Conservation (phyloP, 2,329 filamentous ascomycete genomes). For the Claviceps maximensis region DNA sequence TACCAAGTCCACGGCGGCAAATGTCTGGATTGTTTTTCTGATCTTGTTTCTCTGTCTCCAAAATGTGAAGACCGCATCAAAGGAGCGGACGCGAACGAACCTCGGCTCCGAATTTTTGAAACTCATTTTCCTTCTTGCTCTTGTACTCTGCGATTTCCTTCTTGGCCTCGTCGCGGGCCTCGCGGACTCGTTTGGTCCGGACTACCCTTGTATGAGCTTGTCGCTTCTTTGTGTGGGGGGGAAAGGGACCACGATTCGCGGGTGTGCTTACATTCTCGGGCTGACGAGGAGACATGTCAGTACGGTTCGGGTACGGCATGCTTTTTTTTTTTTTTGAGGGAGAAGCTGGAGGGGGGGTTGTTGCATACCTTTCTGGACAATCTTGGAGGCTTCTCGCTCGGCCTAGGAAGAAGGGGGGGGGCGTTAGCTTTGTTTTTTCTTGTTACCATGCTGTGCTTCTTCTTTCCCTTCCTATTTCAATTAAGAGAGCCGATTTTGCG, state of each 20-base stretch:
- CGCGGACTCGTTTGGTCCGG: slow-evolving; percentile 93
- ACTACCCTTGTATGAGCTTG: slow-evolving; percentile 14
- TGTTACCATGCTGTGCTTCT: too few relatives aligned
- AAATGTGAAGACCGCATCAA: too few relatives aligned
- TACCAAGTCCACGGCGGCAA: too few relatives aligned
- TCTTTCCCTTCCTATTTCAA: not conserved
- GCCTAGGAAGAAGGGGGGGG: slow-evolving; percentile 42
- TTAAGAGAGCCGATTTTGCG: slow-evolving; percentile 18
- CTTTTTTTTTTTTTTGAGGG: not conserved
- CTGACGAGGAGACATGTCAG: slow-evolving; percentile 27
- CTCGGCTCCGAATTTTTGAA: slow-evolving; percentile 80
- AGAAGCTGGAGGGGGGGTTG: too few relatives aligned
- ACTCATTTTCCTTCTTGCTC: slow-evolving; percentile 81
- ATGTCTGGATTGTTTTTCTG: too few relatives aligned
- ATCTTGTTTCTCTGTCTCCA: too few relatives aligned
- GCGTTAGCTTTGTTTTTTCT: slow-evolving; percentile 3
- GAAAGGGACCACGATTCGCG: not conserved
- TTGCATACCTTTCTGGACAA: slow-evolving; percentile 79
- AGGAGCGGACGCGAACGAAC: slow-evolving; percentile 19
- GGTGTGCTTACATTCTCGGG: slow-evolving; percentile 66
- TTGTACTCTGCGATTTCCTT: slow-evolving; percentile 95
- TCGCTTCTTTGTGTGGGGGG: not conserved
- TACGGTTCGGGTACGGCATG: not conserved
- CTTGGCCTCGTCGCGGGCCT: slow-evolving; percentile 90
- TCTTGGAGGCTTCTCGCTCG: slow-evolving; percentile 97